Conservation (phyloP, 176 grass and related monocot genomes). For the Raddia guianensis region DNA sequence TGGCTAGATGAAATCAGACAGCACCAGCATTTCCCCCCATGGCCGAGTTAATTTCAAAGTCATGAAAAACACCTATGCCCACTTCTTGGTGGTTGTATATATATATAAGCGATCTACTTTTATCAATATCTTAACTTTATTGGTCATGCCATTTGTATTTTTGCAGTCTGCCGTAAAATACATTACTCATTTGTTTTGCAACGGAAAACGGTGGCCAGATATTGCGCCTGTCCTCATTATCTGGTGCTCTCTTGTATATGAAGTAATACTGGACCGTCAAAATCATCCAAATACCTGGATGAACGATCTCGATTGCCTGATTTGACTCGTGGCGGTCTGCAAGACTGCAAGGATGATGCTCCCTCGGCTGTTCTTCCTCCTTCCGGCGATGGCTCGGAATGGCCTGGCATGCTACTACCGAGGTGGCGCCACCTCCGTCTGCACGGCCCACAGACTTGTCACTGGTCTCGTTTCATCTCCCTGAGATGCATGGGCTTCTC, state of each 20-base stretch:
- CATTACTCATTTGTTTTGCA: not conserved
- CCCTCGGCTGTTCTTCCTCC: too few species aligned
- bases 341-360: too few species aligned
- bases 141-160: not conserved
- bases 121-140: conserved; percentile 12
- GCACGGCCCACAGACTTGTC: too few species aligned
- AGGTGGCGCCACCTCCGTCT: too few species aligned
- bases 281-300: not conserved
- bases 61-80: not conserved
- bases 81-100: conserved; percentile 43
- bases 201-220: not conserved
- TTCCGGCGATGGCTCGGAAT: too few species aligned
- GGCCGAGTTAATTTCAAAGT: conserved; percentile 8
- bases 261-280: not conserved
- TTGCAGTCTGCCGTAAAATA: conserved; percentile 4
- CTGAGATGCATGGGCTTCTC: not conserved
- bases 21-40: conserved; percentile 1
- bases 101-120: conserved; percentile 42
- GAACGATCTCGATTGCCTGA: not conserved
- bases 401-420: too few species aligned
- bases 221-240: not conserved
- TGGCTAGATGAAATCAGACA: conserved; percentile 17
- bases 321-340: too few species aligned
- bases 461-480: not conserved
- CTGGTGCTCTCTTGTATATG: not conserved